A percentile compares a stretch with the other conserved stretches of the same genome.
Conservation (phyloP, 2,329 filamentous ascomycete genomes). For the Aspergillus sp. region DNA sequence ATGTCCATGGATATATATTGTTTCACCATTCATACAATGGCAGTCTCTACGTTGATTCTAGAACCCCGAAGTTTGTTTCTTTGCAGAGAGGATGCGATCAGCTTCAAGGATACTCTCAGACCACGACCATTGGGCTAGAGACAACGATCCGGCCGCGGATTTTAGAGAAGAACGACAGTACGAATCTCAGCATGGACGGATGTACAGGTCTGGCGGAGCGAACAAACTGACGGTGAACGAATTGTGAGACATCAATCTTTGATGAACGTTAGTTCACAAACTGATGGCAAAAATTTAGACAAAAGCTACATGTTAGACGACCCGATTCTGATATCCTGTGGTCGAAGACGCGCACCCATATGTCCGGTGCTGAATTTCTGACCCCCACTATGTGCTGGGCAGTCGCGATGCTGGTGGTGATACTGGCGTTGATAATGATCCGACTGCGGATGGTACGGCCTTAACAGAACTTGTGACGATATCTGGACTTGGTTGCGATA, state of each 20-base stretch:
- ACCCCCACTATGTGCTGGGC: not conserved
- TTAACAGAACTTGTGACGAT: not conserved
- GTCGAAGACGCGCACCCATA: not conserved
- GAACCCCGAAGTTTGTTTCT: not conserved
- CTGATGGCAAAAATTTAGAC: not conserved
- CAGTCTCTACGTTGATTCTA: not conserved
- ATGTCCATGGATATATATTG: not conserved
- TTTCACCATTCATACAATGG: not conserved
- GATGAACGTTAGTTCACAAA: not conserved
- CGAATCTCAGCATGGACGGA: no score
- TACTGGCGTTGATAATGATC: not conserved
- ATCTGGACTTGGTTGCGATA: not conserved
- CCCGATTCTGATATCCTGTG: not conserved
- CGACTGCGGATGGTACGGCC: not conserved
- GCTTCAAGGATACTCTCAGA: no score
- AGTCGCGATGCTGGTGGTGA: not conserved
- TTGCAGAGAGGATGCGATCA: no score
- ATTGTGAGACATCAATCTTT: not conserved
- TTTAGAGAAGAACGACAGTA: no score
- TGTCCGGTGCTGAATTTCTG: not conserved
- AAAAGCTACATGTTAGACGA: not conserved
- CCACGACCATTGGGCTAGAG: no score
- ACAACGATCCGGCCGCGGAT: no score
- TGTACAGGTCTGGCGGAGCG: not conserved
- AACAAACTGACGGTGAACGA: not conserved